Conservation (phyloP, 73 alveolate species). For the Diophrys sp. region DNA sequence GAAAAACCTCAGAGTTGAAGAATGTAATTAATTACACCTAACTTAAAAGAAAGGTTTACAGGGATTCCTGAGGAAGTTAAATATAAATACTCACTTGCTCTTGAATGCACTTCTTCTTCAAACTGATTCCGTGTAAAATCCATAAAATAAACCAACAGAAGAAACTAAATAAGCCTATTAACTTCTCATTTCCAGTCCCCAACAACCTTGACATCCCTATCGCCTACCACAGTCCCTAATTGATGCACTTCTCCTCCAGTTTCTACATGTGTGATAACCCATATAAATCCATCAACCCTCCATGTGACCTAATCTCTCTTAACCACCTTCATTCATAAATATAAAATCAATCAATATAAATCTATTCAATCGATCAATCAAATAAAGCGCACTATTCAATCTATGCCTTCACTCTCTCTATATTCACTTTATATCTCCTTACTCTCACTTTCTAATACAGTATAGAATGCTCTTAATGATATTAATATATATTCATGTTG, state of each 20-base stretch:
- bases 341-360: neutral
- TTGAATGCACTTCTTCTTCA: too few species aligned
- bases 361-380: constrained; percentile 17
- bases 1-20: neutral
- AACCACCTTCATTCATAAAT: neutral
- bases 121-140: too few species aligned
- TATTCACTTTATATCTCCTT: too few species aligned
- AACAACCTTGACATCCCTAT: too few species aligned
- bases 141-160: too few species aligned
- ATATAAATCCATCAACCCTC: neutral
- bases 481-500: too few species aligned
- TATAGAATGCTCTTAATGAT: too few species aligned
- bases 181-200: too few species aligned
- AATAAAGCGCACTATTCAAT: constrained; percentile 26
- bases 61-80: neutral
- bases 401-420: too few species aligned
- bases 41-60: neutral
- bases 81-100: too few species aligned
- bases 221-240: neutral
- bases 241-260: neutral
- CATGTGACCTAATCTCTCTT: neutral
- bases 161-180: too few species aligned
- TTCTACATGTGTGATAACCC: neutral
- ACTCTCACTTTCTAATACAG: too few species aligned
- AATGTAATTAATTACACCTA: neutral